Evolutionary conservation across 1,284 basidiomycete genomes (phyloP), one percentile per base, ranked within the genome.

Genomic region (Irpex lacteus): DNA sequence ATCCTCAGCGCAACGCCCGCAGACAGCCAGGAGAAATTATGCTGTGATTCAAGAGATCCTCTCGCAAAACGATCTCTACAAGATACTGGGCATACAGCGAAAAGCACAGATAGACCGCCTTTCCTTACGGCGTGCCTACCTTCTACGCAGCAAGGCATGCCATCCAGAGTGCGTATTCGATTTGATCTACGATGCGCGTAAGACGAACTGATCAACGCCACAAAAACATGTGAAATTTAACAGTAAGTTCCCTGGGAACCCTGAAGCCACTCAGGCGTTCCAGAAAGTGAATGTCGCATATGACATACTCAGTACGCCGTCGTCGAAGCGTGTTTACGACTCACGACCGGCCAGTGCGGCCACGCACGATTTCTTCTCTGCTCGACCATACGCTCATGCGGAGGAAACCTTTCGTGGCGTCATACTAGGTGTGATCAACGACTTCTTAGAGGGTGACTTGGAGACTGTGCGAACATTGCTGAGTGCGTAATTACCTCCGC

Each of bases 271-370:
- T 0, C 80, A 85, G 21, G 94, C 94, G 0, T 95, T 95, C 71
- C 94, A 95, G 74, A 91, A 90, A 70, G 88, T 95, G 1, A 88
- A 91, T 5, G 85, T 94, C 21, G 93, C 93, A 0, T 95, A 95
- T 70, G 85, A 91, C 69, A 86, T 93, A 1, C 84, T 95, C 44
- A 89, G 87, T 69, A 88, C 89, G 63, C 90, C 93, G 0, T 79
- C 85, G 9, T 85, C 87, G 2, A 84, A 86, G 67, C 83, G 87
- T 18, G 71, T 85, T 54, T 95, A 95, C 72, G 93, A 95, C 70
- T 78, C 83, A 26, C 81, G 81, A 26, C 54, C 54, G 34, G 79
- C 84, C 0, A 74, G 76, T 21, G 74, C 76, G n/a, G 70, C 79
- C 4, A 74, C 77, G 15, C 83, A 81, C 59, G 84, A 89, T 70